Percentiles rank a stretch among this genome's conserved stretches.
These are phyloP conservation scores for Hymenoscyphus occultus DNA, from an alignment of 2,329 filamentous ascomycete species.

Conservation along the genomic window DNA sequence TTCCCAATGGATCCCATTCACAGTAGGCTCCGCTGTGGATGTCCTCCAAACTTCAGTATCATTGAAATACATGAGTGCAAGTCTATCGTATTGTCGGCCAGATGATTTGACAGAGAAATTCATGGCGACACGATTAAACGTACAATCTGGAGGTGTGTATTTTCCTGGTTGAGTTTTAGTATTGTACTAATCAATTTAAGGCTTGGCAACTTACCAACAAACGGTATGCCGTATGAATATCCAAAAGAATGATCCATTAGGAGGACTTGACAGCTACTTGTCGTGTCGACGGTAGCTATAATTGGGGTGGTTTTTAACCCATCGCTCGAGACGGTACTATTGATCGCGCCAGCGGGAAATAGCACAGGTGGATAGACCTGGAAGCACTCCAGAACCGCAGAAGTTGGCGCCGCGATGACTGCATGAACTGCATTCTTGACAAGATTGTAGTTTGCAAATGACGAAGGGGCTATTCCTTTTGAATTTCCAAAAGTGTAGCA, in stretches of 20 bases:
- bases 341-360: conserved; percentile 44
- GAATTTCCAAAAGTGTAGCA: conserved; percentile 7
- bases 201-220: conserved; percentile 54
- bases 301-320: conserved; percentile 27
- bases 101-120: conserved; percentile 71
- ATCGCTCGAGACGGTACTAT: conserved; percentile 36
- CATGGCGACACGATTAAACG: conserved; percentile 71
- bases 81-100: conserved; percentile 73
- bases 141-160: conserved; percentile 64
- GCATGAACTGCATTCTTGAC: conserved; percentile 27
- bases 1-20: conserved; percentile 68
- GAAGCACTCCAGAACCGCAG: conserved; percentile 56
- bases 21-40: conserved; percentile 75
- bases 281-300: conserved; percentile 27
- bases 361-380: conserved; percentile 67
- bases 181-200: conserved; percentile 7
- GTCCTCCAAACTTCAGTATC: conserved; percentile 81
- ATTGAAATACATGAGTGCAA: conserved; percentile 72
- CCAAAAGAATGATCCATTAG: conserved; percentile 71
- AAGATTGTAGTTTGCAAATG: conserved; percentile 15
- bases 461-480: background rate
- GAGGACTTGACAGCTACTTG: conserved; percentile 48
- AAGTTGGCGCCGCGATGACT: conserved; percentile 26
- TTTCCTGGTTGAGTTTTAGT: conserved; percentile 43
- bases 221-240: conserved; percentile 70